Percentiles rank a stretch among this genome's conserved stretches.
phyloP scores from a whole-genome alignment of 768 basidiomycete genomes.

The Saitozyma sp. region DNA sequence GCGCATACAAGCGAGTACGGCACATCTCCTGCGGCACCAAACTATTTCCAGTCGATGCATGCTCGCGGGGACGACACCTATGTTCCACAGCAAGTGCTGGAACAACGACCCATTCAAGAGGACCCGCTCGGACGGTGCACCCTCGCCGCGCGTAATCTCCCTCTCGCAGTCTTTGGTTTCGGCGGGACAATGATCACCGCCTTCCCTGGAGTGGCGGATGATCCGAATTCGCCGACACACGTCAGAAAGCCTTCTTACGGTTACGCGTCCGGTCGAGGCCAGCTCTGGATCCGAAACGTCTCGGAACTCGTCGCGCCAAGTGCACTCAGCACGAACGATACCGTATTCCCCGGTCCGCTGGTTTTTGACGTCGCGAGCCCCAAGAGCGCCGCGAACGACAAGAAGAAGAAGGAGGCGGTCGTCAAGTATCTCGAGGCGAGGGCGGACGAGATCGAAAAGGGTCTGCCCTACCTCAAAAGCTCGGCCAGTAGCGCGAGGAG shows the following conservation, averaged over 20 bases:
- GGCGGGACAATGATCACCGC: constrained; percentile 88
- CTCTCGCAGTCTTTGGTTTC: constrained; percentile 86
- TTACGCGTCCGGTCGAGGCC: constrained; percentile 40
- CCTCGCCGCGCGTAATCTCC: constrained; percentile 55
- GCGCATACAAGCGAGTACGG: constrained; percentile 11
- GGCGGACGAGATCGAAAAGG: constrained; percentile 72
- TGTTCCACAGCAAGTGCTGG: constrained; percentile 41
- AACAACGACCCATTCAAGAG: constrained; percentile 41
- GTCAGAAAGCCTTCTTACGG: constrained; percentile 39
- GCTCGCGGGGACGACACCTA: constrained; percentile 27
- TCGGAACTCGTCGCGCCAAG: constrained; percentile 71
- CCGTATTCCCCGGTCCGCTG: constrained; percentile 81
- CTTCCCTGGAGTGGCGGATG: constrained; percentile 70
- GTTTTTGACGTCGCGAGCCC: constrained; percentile 72
- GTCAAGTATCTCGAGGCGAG: constrained; percentile 74
- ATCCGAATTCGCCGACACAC: constrained; percentile 62
- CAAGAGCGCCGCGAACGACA: constrained; percentile 61
- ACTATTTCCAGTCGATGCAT: constrained; percentile 40
- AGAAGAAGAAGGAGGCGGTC: constrained; percentile 80
- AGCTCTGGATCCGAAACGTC: constrained; percentile 67
- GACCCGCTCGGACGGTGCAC: constrained; percentile 41
- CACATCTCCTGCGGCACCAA: constrained; percentile 30
- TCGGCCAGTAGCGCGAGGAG: constrained; percentile 56
- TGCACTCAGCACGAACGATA: constrained; percentile 54
- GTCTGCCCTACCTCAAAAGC: constrained; percentile 67